These are phyloP conservation scores for Pyrenophora graminea DNA, from an alignment of 2,329 filamentous ascomycete species.

Conservation along the genomic window DNA sequence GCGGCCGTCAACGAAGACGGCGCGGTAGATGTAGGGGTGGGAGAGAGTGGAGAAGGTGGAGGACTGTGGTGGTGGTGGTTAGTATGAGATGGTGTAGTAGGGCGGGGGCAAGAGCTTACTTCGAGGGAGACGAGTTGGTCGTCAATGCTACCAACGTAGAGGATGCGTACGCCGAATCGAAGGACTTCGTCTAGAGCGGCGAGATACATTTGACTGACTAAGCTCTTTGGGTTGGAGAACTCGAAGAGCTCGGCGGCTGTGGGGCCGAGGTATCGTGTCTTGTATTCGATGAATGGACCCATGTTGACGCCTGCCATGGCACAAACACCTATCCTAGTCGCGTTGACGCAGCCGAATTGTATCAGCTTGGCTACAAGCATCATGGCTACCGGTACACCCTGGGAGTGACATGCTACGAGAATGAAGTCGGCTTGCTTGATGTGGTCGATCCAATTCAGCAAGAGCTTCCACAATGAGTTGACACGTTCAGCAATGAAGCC, in stretches of 20 bases:
- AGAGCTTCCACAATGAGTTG: slow-evolving; percentile 88
- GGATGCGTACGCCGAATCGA: slow-evolving; percentile 77
- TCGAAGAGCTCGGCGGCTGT: slow-evolving; percentile 95
- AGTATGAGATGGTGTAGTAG: slow-evolving; percentile 5
- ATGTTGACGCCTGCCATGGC: slow-evolving; percentile 90
- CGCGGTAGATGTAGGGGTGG: slow-evolving; percentile 91
- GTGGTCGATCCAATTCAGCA: slow-evolving; percentile 93
- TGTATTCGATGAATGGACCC: slow-evolving; percentile 90
- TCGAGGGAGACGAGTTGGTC: slow-evolving; percentile 95
- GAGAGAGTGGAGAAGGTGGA: slow-evolving; percentile 82
- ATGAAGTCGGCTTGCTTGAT: slow-evolving; percentile 87
- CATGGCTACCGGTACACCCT: slow-evolving; percentile 90
- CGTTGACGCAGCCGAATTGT: slow-evolving; percentile 80
- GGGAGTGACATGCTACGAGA: slow-evolving; percentile 89
- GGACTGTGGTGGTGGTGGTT: slow-evolving; percentile 60
- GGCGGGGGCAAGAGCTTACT: slow-evolving; percentile 52
- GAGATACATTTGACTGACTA: slow-evolving; percentile 81
- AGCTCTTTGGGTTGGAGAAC: slow-evolving; percentile 80
- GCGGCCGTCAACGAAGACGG: slow-evolving; percentile 93
- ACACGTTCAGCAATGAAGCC: slow-evolving; percentile 89
- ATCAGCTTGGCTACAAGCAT: slow-evolving; percentile 94
- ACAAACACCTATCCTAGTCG: slow-evolving; percentile 77
- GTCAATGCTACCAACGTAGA: slow-evolving; percentile 92
- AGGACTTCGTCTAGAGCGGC: slow-evolving; percentile 74
- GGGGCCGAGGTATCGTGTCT: slow-evolving; percentile 84